Base-by-base conservation (phyloP, 2,329 filamentous ascomycete genomes). In the Colletotrichum navitas region DNA sequence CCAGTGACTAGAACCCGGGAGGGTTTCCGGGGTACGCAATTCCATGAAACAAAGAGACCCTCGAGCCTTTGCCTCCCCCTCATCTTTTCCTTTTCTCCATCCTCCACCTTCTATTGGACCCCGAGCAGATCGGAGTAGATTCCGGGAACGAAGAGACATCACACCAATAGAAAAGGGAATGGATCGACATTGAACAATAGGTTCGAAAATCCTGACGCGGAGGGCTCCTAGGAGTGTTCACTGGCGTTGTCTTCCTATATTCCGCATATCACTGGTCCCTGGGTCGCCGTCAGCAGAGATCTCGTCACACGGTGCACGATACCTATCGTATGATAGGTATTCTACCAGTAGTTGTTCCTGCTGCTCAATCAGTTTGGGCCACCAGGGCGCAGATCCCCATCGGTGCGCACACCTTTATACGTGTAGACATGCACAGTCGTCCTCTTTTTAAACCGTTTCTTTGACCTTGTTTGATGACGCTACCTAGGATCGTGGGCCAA, bases 31-130 rank as follows among this genome's bases (percentile, higher is more conserved):
- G 58, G 51, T 71, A 52, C 29, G 16, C 32, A 36, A 26, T 63
- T 63, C 32, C 49, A 52, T 71, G 64, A 71, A 63, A 63, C 60
- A 51, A 16, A 26, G 26, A 26, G 26, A 59, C 14, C 41, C 68
- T 67, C 63, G 51, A 56, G 55, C 68, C 55, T 55, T 29, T 26
- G 24, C 63, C 14, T 21, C 34, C 36, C 59, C 32, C 3, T 41
- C 4, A 16, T 21, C 6, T 18, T 63, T 14, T 43, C 11, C 24
- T n/a, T 45, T 49, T 58, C 59, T 34, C 29, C 26, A 18, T 18
- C 26, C 16, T 18, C 36, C 32, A 12, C 34, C 24, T 67, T n/a
- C 64, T 18, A 67, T 54, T 68, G 68, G 56, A 39, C 29, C 29
- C 26, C 32, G 45, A 29, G 8, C 14, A 12, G 29, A 29, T 43